Evolutionary conservation across 768 basidiomycete species (phyloP).

Genomic region (Neoboletus brunneissimus): DNA sequence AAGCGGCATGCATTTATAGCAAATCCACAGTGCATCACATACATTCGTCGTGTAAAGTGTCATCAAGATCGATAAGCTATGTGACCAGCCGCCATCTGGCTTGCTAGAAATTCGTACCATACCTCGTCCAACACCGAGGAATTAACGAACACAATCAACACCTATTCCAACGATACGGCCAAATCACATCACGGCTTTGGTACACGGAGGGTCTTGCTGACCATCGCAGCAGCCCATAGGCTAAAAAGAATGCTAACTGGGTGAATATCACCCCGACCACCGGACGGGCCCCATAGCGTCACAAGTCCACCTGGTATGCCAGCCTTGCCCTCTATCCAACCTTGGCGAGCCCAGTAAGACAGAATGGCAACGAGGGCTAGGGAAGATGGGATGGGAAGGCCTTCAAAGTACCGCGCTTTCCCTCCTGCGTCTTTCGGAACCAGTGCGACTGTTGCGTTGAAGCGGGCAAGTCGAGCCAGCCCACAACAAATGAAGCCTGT

Average conservation of each 20-base stretch:
- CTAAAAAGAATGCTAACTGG: slow-evolving; percentile 73
- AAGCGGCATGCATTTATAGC: not conserved
- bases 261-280: slow-evolving; percentile 84
- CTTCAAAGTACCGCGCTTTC: slow-evolving; percentile 95
- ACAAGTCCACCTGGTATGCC: slow-evolving; percentile 76
- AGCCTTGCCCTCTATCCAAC: slow-evolving; percentile 77
- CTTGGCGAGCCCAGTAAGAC: slow-evolving; percentile 78
- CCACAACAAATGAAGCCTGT: slow-evolving; percentile 94
- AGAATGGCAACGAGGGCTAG: slow-evolving; percentile 75
- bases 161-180: not conserved
- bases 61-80: slow-evolving; percentile 7
- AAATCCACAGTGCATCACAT: slow-evolving; percentile 9
- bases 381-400: slow-evolving; percentile 92
- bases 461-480: slow-evolving; percentile 92
- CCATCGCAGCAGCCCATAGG: slow-evolving; percentile 93
- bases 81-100: not conserved
- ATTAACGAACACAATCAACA: not conserved
- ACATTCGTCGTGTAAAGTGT: slow-evolving; percentile 14
- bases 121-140: slow-evolving; percentile 1
- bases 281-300: slow-evolving; percentile 66
- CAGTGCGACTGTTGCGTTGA: slow-evolving; percentile 96
- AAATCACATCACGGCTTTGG: slow-evolving; percentile 59
- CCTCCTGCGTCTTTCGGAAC: slow-evolving; percentile 85
- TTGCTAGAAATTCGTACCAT: slow-evolving; percentile 3
- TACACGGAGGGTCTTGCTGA: slow-evolving; percentile 92